Evolutionary conservation across 768 basidiomycete genomes (phyloP).

Genomic region (Xerocomus potaroensis): DNA sequence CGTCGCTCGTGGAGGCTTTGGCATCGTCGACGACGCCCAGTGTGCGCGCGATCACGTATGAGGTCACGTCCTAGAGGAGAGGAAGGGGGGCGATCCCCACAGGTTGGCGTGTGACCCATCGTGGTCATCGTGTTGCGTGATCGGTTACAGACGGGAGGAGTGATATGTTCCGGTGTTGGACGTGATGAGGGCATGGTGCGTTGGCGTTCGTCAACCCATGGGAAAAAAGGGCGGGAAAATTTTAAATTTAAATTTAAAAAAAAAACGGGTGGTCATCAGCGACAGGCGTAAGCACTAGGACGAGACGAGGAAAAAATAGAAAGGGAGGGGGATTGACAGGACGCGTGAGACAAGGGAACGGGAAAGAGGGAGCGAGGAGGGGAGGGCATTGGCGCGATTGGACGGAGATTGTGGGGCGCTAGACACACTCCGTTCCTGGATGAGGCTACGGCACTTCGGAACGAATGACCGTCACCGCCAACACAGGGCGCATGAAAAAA

Average conservation of each 20-base stretch:
- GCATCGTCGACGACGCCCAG: conserved; percentile 73
- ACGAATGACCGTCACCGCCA: conserved; percentile 10
- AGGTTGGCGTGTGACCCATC: too few species aligned
- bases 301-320: not conserved
- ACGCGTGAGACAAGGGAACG: conserved; percentile 3
- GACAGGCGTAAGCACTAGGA: not conserved
- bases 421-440: not conserved
- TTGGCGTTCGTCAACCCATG: not conserved
- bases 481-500: not conserved
- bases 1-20: conserved; percentile 68
- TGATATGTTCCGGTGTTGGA: too few species aligned
- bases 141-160: too few species aligned
- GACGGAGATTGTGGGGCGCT: conserved; percentile 16
- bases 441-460: conserved; percentile 5
- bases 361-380: too few species aligned
- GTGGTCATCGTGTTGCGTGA: not conserved
- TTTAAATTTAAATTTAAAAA: too few species aligned
- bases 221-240: too few species aligned
- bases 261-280: too few species aligned
- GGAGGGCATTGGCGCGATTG: too few species aligned
- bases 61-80: conserved; percentile 60
- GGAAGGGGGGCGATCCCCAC: too few species aligned
- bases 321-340: not conserved
- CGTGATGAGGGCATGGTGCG: not conserved
- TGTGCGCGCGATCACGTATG: conserved; percentile 80